Conservation (phyloP, 148 eudicot genomes). For the Rhododendron griersonianum region DNA sequence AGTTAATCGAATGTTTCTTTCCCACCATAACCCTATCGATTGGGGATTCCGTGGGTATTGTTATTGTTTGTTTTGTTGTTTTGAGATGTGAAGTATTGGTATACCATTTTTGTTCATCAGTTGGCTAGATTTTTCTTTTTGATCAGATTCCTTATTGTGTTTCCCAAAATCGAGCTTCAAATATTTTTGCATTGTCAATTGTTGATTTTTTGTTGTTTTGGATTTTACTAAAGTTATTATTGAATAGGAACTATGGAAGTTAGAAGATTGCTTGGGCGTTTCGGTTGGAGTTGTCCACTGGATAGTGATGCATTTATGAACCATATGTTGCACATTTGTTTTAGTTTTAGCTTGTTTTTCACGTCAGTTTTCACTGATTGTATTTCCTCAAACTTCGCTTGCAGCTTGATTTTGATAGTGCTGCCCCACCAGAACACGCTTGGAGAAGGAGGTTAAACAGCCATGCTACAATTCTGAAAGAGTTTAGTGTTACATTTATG, state of each 20-base stretch:
- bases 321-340: neutral
- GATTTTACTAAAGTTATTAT: neutral
- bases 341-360: neutral
- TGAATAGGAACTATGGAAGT: neutral
- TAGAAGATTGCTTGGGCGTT: neutral
- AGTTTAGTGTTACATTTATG: slow-evolving; percentile 84
- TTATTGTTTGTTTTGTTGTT: too few species aligned
- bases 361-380: neutral
- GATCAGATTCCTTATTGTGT: neutral
- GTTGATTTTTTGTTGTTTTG: neutral
- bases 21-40: neutral
- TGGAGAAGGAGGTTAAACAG: slow-evolving; percentile 93
- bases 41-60: neutral
- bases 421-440: slow-evolving; percentile 89
- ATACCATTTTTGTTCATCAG: neutral
- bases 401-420: slow-evolving; percentile 91
- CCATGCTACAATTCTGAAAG: slow-evolving; percentile 86
- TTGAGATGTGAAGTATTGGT: neutral
- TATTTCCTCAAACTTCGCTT: slow-evolving; percentile 4
- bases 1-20: neutral
- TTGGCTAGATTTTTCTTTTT: neutral
- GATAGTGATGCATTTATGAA: neutral
- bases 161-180: neutral
- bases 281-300: neutral
- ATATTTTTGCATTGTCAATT: neutral